A percentile compares a stretch with the other conserved stretches of the same genome.
phyloP scores from a whole-genome alignment of 2,329 filamentous ascomycete species.

The Alternaria infectoria region DNA sequence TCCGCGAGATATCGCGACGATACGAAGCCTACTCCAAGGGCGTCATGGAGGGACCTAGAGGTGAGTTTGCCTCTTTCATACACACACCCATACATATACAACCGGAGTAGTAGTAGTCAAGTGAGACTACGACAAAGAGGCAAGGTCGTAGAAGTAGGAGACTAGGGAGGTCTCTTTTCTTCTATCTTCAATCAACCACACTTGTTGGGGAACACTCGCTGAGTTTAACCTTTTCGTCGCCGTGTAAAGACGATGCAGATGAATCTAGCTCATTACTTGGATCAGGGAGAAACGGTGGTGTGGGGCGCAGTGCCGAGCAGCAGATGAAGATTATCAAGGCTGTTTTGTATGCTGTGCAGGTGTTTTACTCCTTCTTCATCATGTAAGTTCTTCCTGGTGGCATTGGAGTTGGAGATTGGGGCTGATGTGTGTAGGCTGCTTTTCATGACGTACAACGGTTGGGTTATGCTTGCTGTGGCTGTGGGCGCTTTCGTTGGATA shows the following conservation, averaged over 20 bases:
- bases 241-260: constrained; percentile 35
- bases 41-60: constrained; percentile 36
- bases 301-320: constrained; percentile 65
- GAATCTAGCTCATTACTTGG: constrained; percentile 73
- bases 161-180: constrained; percentile 12
- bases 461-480: constrained; percentile 92
- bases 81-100: not conserved
- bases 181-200: constrained; percentile 12
- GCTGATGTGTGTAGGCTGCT: constrained; percentile 71
- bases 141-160: constrained; percentile 7
- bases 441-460: constrained; percentile 99
- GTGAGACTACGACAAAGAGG: not conserved
- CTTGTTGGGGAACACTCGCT: constrained; percentile 29
- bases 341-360: constrained; percentile 85
- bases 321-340: constrained; percentile 81
- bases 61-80: constrained; percentile 31
- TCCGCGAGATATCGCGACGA: constrained; percentile 76
- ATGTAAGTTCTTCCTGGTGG: constrained; percentile 72
- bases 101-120: not conserved
- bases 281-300: constrained; percentile 69
- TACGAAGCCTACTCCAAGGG: constrained; percentile 66
- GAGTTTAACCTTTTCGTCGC: constrained; percentile 23
- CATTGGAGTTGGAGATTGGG: not conserved
- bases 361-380: constrained; percentile 99
- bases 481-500: constrained; percentile 90